Conservation (phyloP, 2,329 filamentous ascomycete genomes). For the Exophiala sideris region DNA sequence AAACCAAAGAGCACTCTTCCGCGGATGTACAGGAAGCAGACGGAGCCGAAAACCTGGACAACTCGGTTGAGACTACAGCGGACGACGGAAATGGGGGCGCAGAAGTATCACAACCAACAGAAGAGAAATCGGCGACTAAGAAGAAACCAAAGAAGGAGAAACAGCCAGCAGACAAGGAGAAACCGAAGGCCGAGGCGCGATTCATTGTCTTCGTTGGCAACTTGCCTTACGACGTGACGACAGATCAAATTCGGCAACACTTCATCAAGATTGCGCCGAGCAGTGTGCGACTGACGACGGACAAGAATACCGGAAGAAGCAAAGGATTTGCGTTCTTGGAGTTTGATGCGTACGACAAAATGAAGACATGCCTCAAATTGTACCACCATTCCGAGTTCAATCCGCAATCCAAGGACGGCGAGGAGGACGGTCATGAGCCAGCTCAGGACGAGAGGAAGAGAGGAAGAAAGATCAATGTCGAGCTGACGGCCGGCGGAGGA, state of each 20-base stretch:
- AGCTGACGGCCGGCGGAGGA: conserved; percentile 82
- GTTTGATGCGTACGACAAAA: conserved; percentile 78
- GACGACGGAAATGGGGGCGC: not conserved
- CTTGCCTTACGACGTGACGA: conserved; percentile 79
- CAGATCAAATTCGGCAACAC: conserved; percentile 66
- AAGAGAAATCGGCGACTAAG: conserved; percentile 36
- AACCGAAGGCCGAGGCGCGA: conserved; percentile 39
- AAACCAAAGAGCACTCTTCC: conserved; percentile 9
- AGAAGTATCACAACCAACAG: not conserved
- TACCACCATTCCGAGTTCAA: conserved; percentile 83
- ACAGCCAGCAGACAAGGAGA: conserved; percentile 30
- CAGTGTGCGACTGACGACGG: conserved; percentile 69
- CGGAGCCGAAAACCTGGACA: not conserved
- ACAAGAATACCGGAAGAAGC: conserved; percentile 61
- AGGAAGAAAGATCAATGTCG: conserved; percentile 81
- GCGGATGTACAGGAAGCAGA: not conserved
- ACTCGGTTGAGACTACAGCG: not conserved
- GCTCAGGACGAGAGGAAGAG: conserved; percentile 6
- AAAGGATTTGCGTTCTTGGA: conserved; percentile 85
- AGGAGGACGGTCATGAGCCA: conserved; percentile 4
- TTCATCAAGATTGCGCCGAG: conserved; percentile 72
- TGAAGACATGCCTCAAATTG: conserved; percentile 87
- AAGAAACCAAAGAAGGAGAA: conserved; percentile 31
- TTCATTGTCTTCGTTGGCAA: conserved; percentile 86
- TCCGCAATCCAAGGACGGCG: conserved; percentile 43